These are phyloP conservation scores for Fusarium austroafricanum DNA, from an alignment of 2,329 filamentous ascomycete species.

Conservation along the genomic window DNA sequence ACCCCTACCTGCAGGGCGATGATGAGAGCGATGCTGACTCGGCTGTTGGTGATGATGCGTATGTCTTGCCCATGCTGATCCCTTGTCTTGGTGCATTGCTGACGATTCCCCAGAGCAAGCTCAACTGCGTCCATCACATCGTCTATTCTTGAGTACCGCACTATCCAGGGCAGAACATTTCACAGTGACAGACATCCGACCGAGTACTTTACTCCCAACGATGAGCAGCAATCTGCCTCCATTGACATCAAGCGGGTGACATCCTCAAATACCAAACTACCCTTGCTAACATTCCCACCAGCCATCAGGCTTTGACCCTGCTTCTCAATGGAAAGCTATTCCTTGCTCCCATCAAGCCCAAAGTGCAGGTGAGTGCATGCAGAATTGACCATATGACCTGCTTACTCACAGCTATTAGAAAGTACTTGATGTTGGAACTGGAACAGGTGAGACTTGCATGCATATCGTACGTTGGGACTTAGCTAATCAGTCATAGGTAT, in stretches of 20 bases:
- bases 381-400: neutral
- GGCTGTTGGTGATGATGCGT: slow-evolving; percentile 33
- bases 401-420: slow-evolving; percentile 14
- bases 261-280: accelerated
- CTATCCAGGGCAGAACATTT: slow-evolving; percentile 39
- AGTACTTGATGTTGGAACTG: slow-evolving; percentile 42
- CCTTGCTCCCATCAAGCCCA: slow-evolving; percentile 32
- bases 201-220: slow-evolving; percentile 43
- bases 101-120: slow-evolving; percentile 25
- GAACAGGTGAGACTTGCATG: slow-evolving; percentile 21
- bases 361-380: slow-evolving; percentile 28
- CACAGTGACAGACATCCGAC: slow-evolving; percentile 40
- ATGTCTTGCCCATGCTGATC: neutral
- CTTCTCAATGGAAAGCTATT: slow-evolving; percentile 33
- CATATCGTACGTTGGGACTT: neutral
- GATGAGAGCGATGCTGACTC: slow-evolving; percentile 31
- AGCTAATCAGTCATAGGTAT: slow-evolving; percentile 24
- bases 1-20: slow-evolving; percentile 12
- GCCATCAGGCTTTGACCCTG: slow-evolving; percentile 39
- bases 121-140: slow-evolving; percentile 41
- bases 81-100: neutral
- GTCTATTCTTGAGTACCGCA: slow-evolving; percentile 42
- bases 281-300: neutral
- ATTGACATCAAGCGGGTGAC: slow-evolving; percentile 41
- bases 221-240: slow-evolving; percentile 41